Evolutionary conservation across 345 rosid genomes (phyloP), one percentile per base, ranked within the genome.

Genomic region (Acer campestre): DNA sequence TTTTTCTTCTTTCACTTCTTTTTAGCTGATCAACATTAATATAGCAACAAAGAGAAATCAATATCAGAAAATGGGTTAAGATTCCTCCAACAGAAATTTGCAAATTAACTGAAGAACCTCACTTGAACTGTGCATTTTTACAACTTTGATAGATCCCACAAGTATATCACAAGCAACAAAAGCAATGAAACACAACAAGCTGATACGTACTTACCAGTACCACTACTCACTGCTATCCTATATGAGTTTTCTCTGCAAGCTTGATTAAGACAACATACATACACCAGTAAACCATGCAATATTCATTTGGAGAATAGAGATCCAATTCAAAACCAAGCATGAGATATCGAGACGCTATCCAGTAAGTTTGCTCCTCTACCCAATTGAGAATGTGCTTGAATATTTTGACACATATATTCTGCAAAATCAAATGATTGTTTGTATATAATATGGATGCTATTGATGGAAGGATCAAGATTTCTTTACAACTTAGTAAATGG

Each of bases 251-350:
- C 84, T 94, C 99, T 7, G 92, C 90, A 74, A 94, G 93, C 85
- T 90, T 94, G 87, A 88, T 80, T 71, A 91, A 86, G 74, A 85
- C 91, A 38, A 83, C 87, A 77, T 92, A 91, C 71, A 89, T 68
- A 71, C 93, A 97, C 99, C 98, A 94, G 82, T 97, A 97, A 6
- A 94, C 97, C 98, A 97, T 93, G 86, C 98, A 91, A 85, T 88
- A 93, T 85, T 97, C 98, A 73, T 84, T 76, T 0, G 93, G 86
- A 66, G 98, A 91, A 86, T 92, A 97, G 62, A 94, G 98, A 68
- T 94, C 98, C 88, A 97, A 85, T 53, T 97, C 98, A 75, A 97
- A 97, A 67, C 99, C 99, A 83, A 94, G 84, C 70, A 85, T 79
- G 74, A 97, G 94, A 88, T 91, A 97, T 59, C 95, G 91, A 73